Conservation (phyloP, 768 basidiomycete species). For the Pulveroboletus sp. region DNA sequence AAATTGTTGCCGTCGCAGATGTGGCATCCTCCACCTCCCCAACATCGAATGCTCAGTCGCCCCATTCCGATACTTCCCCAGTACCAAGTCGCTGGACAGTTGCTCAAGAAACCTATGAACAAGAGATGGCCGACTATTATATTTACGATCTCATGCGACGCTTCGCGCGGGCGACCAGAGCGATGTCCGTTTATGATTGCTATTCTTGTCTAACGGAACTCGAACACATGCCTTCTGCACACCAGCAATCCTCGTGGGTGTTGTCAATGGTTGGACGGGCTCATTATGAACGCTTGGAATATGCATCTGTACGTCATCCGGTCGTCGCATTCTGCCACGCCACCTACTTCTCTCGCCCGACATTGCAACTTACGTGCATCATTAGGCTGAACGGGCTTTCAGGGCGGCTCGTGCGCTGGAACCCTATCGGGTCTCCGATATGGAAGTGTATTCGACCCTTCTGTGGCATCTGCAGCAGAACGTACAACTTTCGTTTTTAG, state of each 20-base stretch:
- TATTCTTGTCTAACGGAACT: constrained; percentile 70
- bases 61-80: constrained; percentile 60
- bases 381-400: constrained; percentile 88
- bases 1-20: constrained; percentile 43
- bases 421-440: constrained; percentile 86
- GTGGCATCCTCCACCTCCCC: constrained; percentile 59
- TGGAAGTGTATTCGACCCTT: constrained; percentile 95
- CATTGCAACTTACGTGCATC: constrained; percentile 17
- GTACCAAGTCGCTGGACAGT: constrained; percentile 62
- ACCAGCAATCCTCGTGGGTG: constrained; percentile 74
- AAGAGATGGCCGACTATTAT: constrained; percentile 75
- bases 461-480: constrained; percentile 90
- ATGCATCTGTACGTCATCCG: constrained; percentile 66
- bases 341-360: constrained; percentile 14
- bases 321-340: constrained; percentile 5
- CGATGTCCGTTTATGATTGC: constrained; percentile 73
- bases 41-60: constrained; percentile 53
- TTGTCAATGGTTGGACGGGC: constrained; percentile 81
- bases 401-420: constrained; percentile 74
- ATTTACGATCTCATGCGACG: constrained; percentile 76
- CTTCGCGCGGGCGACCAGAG: constrained; percentile 77
- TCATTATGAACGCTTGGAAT: constrained; percentile 87
- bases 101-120: constrained; percentile 67
- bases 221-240: constrained; percentile 66
- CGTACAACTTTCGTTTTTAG: constrained; percentile 84